phyloP scores from a whole-genome alignment of 352 stramenopile genomes.

The Globisporangium camurandrum region DNA sequence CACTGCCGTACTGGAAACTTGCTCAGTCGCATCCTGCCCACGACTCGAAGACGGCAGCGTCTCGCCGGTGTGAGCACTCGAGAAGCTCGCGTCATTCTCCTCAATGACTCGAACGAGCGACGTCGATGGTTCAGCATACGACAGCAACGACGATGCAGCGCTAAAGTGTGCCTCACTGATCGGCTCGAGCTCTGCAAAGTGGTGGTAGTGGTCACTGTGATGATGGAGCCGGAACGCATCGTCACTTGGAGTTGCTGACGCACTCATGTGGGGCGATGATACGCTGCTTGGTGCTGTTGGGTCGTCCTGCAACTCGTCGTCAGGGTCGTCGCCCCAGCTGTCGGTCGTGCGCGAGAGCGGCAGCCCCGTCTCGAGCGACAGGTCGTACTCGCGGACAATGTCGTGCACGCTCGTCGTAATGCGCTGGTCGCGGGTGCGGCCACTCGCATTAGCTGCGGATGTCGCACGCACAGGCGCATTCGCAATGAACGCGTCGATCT shows the following conservation, averaged over 20 bases:
- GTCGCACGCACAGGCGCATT: conserved; percentile 10
- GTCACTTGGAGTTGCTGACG: conserved; percentile 1
- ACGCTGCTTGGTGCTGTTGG: no score
- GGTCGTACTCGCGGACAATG: conserved; percentile 38
- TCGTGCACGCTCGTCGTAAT: conserved; percentile 17
- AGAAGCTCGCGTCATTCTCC: conserved; percentile 10
- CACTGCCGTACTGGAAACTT: not conserved
- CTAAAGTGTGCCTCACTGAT: conserved; percentile 9
- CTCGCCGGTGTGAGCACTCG: conserved; percentile 11
- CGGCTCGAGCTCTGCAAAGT: conserved; percentile 2
- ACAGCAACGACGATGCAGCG: conserved; percentile 6
- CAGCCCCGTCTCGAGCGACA: conserved; percentile 40
- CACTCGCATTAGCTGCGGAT: conserved; percentile 8
- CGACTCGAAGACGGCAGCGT: conserved; percentile 6
- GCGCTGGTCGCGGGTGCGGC: not conserved
- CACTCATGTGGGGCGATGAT: no score
- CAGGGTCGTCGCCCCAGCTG: conserved; percentile 40
- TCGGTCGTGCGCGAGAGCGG: conserved; percentile 52
- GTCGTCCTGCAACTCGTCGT: conserved; percentile 10
- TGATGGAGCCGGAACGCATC: not conserved
- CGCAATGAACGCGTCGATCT: conserved; percentile 43
- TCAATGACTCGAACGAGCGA: conserved; percentile 11
- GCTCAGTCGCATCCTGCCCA: not conserved
- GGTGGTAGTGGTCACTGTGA: conserved; percentile 3
- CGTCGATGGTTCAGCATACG: conserved; percentile 3